Evolutionary conservation across 2,329 filamentous ascomycete genomes (phyloP).

Genomic region (Endoconidiophora laricicola): DNA sequence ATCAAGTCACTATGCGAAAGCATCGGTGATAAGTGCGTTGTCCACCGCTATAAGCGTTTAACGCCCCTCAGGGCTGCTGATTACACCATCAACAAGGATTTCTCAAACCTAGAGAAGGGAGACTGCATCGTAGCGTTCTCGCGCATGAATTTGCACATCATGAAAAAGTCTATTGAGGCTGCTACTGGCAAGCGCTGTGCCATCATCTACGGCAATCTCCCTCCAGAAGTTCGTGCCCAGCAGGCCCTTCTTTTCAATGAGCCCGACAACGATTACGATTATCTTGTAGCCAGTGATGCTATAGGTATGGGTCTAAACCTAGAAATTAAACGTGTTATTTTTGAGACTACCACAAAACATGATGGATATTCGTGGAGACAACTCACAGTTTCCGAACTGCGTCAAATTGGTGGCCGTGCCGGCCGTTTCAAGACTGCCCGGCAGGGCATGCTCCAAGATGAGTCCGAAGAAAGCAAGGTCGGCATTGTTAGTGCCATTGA

Average conservation of each 20-base stretch:
- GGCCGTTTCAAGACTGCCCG: constrained; percentile 66
- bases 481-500: constrained; percentile 73
- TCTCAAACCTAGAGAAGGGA: constrained; percentile 61
- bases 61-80: constrained; percentile 56
- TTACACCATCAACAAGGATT: constrained; percentile 43
- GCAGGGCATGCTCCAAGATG: constrained; percentile 25
- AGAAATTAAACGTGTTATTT: constrained; percentile 78
- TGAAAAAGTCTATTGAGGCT: constrained; percentile 65
- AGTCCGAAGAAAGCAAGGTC: constrained; percentile 25
- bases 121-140: constrained; percentile 85
- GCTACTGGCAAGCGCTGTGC: constrained; percentile 66
- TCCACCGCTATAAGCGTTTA: constrained; percentile 72
- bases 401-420: constrained; percentile 87
- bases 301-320: constrained; percentile 96
- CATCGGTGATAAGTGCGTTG: constrained; percentile 64
- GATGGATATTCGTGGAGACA: constrained; percentile 40
- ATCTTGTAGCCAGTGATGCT: constrained; percentile 81
- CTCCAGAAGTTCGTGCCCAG: constrained; percentile 80
- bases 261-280: constrained; percentile 88
- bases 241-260: constrained; percentile 92
- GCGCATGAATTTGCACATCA: constrained; percentile 59
- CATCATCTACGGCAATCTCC: constrained; percentile 81
- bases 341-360: constrained; percentile 62
- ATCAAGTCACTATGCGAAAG: constrained; percentile 61
- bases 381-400: constrained; percentile 62